Percentiles rank a stretch among this genome's conserved stretches.
phyloP scores from a whole-genome alignment of 805 yeast genomes.

The Kazachstania kunashirensis region DNA sequence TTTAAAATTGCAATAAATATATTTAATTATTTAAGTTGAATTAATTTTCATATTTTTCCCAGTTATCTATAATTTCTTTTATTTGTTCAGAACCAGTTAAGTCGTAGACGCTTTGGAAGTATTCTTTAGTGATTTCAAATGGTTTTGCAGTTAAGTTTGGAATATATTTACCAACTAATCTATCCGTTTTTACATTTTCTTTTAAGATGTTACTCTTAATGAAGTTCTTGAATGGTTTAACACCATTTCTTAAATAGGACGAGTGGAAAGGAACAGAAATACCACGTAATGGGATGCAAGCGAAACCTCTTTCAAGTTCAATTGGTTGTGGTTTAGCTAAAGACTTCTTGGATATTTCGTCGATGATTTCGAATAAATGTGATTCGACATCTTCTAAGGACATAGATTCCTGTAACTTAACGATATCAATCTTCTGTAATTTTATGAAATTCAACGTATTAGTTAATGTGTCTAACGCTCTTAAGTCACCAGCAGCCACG shows the following conservation, averaged over 20 bases:
- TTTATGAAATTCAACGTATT: conserved; percentile 90
- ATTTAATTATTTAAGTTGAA: background rate
- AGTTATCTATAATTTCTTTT: conserved; percentile 81
- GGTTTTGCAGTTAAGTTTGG: conserved; percentile 99
- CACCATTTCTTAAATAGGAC: conserved; percentile 96
- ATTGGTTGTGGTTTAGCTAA: conserved; percentile 91
- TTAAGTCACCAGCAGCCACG: conserved; percentile 96
- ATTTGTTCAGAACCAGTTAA: conserved; percentile 88
- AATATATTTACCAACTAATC: conserved; percentile 88
- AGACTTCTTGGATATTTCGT: conserved; percentile 74
- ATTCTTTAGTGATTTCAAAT: conserved; percentile 89
- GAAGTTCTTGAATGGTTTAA: conserved; percentile 97
- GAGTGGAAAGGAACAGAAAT: conserved; percentile 99
- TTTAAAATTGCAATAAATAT: too few relatives aligned
- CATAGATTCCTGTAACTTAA: conserved; percentile 71
- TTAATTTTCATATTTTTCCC: conserved; percentile 66
- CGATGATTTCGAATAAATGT: conserved; percentile 80
- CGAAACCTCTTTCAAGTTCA: conserved; percentile 94
- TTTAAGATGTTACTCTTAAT: conserved; percentile 90
- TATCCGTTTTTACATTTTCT: conserved; percentile 90
- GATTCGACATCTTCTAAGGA: conserved; percentile 80
- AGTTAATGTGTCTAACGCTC: conserved; percentile 86
- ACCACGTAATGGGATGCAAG: conserved; percentile 96
- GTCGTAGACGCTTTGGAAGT: conserved; percentile 90
- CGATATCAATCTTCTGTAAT: conserved; percentile 88